These are phyloP conservation scores for Schizosaccharomyces lindneri DNA, from an alignment of 805 yeast species.

Conservation along the genomic window DNA sequence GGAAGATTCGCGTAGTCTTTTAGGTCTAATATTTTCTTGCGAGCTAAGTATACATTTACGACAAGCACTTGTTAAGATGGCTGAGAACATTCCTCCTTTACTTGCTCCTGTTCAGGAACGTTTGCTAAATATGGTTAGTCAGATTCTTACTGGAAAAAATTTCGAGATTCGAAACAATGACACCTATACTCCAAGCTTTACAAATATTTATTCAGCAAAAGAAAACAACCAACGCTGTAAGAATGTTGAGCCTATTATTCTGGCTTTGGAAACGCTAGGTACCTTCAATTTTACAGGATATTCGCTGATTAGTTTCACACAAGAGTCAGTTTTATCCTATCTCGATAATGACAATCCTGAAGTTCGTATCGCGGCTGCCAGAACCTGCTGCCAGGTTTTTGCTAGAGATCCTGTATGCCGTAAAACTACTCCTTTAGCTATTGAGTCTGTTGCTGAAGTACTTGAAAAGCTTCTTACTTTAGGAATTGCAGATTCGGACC, in stretches of 20 bases:
- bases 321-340: conserved; percentile 58
- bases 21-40: conserved; percentile 57
- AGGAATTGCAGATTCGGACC: conserved; percentile 61
- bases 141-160: conserved; percentile 53
- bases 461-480: conserved; percentile 54
- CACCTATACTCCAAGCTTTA: conserved; percentile 20
- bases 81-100: conserved; percentile 53
- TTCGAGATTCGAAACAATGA: conserved; percentile 77
- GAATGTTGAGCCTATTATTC: conserved; percentile 33
- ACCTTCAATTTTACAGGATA: conserved; percentile 50
- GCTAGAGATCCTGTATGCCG: conserved; percentile 55
- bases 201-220: conserved; percentile 3
- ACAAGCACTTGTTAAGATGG: conserved; percentile 41
- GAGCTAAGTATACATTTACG: conserved; percentile 68
- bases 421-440: conserved; percentile 57
- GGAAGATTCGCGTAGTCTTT: conserved; percentile 54
- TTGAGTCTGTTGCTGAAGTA: conserved; percentile 63
- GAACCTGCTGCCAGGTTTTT: conserved; percentile 57
- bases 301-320: conserved; percentile 65
- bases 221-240: conserved; percentile 6
- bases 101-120: conserved; percentile 48
- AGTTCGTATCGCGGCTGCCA: conserved; percentile 62
- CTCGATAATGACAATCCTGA: conserved; percentile 56
- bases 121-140: conserved; percentile 43
- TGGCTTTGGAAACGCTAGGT: conserved; percentile 54